A percentile compares a stretch with the other conserved stretches of the same genome.
Conservation (phyloP, 768 basidiomycete species). For the Chlorophyllum brunneum region DNA sequence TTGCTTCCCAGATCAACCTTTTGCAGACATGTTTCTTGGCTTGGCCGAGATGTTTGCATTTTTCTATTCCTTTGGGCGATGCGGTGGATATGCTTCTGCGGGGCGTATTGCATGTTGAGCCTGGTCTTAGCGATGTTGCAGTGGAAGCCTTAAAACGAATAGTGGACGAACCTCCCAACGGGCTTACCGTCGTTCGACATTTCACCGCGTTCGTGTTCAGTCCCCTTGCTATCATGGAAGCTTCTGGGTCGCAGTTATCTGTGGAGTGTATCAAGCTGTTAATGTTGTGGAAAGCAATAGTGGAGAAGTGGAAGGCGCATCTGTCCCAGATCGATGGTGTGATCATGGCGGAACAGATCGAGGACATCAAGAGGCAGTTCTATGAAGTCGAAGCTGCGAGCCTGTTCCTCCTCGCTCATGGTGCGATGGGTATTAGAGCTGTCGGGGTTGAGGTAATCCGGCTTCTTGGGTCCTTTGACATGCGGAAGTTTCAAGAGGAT, state of each 20-base stretch:
- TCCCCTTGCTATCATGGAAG: conserved; percentile 56
- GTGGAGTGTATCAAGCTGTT: conserved; percentile 67
- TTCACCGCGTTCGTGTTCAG: conserved; percentile 76
- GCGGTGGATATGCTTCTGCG: conserved; percentile 76
- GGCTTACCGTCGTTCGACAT: conserved; percentile 53
- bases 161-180: conserved; percentile 55
- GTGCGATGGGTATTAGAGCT: conserved; percentile 21
- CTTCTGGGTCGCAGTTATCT: conserved; percentile 56
- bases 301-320: conserved; percentile 63
- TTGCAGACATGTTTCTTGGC: conserved; percentile 76
- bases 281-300: conserved; percentile 67
- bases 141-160: conserved; percentile 67
- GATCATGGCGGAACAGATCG: conserved; percentile 35
- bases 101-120: conserved; percentile 84
- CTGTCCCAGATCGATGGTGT: conserved; percentile 40
- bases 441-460: conserved; percentile 62
- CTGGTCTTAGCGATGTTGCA: conserved; percentile 65
- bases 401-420: conserved; percentile 69
- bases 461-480: conserved; percentile 47
- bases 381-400: conserved; percentile 68
- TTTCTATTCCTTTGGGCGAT: conserved; percentile 49
- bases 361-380: conserved; percentile 40
- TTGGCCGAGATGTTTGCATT: conserved; percentile 78
- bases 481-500: conserved; percentile 30
- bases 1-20: conserved; percentile 61